Conservation (phyloP, 2,329 filamentous ascomycete species). For the Cladophialophora immunda region DNA sequence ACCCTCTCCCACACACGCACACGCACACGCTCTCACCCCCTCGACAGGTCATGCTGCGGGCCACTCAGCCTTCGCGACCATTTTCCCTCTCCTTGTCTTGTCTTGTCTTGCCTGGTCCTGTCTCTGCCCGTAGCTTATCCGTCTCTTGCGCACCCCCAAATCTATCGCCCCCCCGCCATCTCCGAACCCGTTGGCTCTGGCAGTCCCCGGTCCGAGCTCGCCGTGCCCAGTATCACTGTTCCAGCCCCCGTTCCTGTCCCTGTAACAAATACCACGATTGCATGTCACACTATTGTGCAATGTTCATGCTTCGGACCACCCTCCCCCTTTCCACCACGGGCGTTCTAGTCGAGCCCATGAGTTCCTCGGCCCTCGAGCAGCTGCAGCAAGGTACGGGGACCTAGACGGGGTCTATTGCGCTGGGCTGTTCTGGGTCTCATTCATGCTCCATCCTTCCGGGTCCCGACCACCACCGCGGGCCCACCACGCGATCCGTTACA, state of each 20-base stretch:
- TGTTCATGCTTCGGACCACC: too few relatives aligned
- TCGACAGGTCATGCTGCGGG: slow-evolving; percentile 2
- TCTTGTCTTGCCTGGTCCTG: slow-evolving; percentile 1
- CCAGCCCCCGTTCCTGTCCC: too few relatives aligned
- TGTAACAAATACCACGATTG: not conserved
- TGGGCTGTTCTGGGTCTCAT: not conserved
- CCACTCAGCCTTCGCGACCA: slow-evolving; percentile 1
- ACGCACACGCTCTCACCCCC: not conserved
- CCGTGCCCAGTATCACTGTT: not conserved
- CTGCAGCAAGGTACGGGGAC: not conserved
- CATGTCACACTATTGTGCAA: too few relatives aligned
- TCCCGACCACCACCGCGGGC: slow-evolving; percentile 1
- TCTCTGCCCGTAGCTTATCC: slow-evolving; percentile 4
- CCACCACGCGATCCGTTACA: slow-evolving; percentile 6
- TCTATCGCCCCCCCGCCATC: slow-evolving; percentile 22
- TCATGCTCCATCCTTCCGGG: slow-evolving; percentile 6
- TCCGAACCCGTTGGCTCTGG: slow-evolving; percentile 12
- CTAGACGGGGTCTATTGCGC: not conserved
- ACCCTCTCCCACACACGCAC: too few relatives aligned
- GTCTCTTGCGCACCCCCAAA: not conserved
- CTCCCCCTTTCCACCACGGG: not conserved
- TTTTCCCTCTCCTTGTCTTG: not conserved
- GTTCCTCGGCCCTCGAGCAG: not conserved
- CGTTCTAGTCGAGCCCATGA: slow-evolving; percentile 5
- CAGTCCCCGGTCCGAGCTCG: slow-evolving; percentile 2